Base-by-base conservation (phyloP, 306 rosid genomes). In the Casuarina cunninghamiana region DNA sequence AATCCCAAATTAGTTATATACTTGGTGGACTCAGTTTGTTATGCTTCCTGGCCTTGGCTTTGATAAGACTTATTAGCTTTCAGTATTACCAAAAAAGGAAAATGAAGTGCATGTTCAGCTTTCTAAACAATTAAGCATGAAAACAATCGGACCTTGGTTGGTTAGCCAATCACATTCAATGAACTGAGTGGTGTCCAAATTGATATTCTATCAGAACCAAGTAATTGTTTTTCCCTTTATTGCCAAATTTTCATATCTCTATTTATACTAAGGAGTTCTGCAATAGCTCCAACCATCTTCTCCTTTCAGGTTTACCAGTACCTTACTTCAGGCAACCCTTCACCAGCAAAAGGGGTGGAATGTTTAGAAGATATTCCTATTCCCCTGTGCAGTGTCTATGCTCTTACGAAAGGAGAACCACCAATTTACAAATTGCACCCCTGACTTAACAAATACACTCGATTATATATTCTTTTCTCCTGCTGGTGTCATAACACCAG, bases 361-460 rank as follows among this genome's bases (percentile, higher is more conserved):
- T 71, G 65, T 78, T 46, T 74, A 48, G 94, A 90, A 63, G 91
- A 94, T 57, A 70, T 67, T 58, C 95, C 87, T 13, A 80, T 92
- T 82, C 96, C 93, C 54, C 78, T 94, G 60, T 70, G 89, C 75
- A 92, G 97, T 70, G 91, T 85, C 44, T 90, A 94, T 48, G 89
- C 86, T 65, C 74, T 78, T 54, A 84, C 87, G 8, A 88, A 89
- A 67, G 94, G 92, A 74, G 98, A 94, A 81, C 98, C 98, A 7
- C 83, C 88, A 26, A 69, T 94, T 94, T 80, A 94, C 98, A 58
- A 92, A 94, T 81, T 91, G 81, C 85, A 94, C 98, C n/a, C 98
- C 97, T 53, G 93, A 83, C 77, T 94, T 94, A 88, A 90, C 98
- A 2, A 90, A 87, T 77, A 91, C 97, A 49, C 88, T 92, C 2